Evolutionary conservation across 202 grass and related monocot genomes (phyloP), one percentile per base, ranked within the genome.

Genomic region (Tripidium arundinaceum): DNA sequence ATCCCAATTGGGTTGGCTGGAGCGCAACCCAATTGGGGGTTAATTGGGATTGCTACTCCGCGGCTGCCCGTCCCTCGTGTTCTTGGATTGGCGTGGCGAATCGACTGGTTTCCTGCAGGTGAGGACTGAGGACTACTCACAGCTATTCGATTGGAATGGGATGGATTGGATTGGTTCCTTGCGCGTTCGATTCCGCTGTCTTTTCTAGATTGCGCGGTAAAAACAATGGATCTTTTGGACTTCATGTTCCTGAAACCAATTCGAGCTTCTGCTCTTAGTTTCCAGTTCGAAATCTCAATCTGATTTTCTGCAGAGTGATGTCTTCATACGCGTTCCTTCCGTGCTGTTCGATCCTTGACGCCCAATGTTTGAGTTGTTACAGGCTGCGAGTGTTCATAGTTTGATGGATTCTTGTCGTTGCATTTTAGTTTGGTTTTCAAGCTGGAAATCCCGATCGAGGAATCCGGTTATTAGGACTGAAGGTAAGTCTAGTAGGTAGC

Each of bases 1-100:
- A 86, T 87, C 84, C 84, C 84, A 82, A 89, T 79, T 78, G 86
- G 74, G 72, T 89, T 68, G 74, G 60, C 81, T 68, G 72, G 36
- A 79, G 59, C 36, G 27, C 81, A 75, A 68, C 79, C 86, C 75
- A 83, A 86, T 86, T 79, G 86, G 65, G 74, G 80, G 65, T 78
- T 84, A 74, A 73, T 86, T 76, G 38, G 62, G 77, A 84, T 73
- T 71, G 59, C 78, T 75, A 83, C 69, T 79, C 66, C 55, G 66
- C 49, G 57, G 74, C 58, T 65, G 41, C 31, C 4, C 31, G 54
- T 70, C 27, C 45, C 38, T 79, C 66, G 33, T 88, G 72, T 81
- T 74, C 75, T 65, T 77, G 71, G 82, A 84, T 88, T 75, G 39
- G 47, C 49, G 47, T 68, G 40, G 73, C 83, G 66, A 67, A 89